These are phyloP conservation scores for Fusarium metavorans DNA, from an alignment of 2,329 filamentous ascomycete genomes.

Conservation along the genomic window DNA sequence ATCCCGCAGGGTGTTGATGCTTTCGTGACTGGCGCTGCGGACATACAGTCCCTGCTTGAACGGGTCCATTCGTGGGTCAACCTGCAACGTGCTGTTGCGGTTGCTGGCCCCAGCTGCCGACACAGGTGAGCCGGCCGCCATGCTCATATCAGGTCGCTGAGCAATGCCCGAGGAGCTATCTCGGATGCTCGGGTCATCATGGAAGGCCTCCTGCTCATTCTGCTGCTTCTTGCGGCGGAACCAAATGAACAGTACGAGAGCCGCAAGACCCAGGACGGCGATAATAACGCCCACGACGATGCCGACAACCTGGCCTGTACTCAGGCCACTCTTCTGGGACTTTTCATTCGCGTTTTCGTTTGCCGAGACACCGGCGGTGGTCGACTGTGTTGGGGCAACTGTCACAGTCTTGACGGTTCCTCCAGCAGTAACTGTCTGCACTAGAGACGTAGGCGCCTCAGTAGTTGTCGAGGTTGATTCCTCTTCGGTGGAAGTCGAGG, in stretches of 20 bases:
- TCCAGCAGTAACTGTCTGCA: conserved; percentile 67
- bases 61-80: conserved; percentile 74
- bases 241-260: conserved; percentile 56
- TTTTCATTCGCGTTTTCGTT: conserved; percentile 32
- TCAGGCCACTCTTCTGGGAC: conserved; percentile 47
- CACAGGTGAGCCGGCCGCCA: conserved; percentile 45
- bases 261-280: conserved; percentile 55
- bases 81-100: conserved; percentile 65
- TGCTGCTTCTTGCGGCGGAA: conserved; percentile 59
- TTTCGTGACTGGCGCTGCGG: conserved; percentile 71
- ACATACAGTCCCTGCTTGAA: conserved; percentile 69
- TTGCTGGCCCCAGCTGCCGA: conserved; percentile 56
- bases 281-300: conserved; percentile 65
- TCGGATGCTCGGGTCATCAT: conserved; percentile 60
- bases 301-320: conserved; percentile 63
- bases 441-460: conserved; percentile 38
- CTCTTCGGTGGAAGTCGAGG: conserved; percentile 34
- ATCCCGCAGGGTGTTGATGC: conserved; percentile 72
- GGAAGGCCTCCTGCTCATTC: conserved; percentile 56
- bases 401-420: conserved; percentile 68
- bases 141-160: conserved; percentile 58
- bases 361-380: conserved; percentile 33
- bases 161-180: conserved; percentile 64
- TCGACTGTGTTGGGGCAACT: conserved; percentile 57
- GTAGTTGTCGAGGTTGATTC: conserved; percentile 30